A percentile compares a stretch with the other conserved stretches of the same genome.
phyloP scores from a whole-genome alignment of 2,329 filamentous ascomycete genomes.

The Incumbomyces delicatus region DNA sequence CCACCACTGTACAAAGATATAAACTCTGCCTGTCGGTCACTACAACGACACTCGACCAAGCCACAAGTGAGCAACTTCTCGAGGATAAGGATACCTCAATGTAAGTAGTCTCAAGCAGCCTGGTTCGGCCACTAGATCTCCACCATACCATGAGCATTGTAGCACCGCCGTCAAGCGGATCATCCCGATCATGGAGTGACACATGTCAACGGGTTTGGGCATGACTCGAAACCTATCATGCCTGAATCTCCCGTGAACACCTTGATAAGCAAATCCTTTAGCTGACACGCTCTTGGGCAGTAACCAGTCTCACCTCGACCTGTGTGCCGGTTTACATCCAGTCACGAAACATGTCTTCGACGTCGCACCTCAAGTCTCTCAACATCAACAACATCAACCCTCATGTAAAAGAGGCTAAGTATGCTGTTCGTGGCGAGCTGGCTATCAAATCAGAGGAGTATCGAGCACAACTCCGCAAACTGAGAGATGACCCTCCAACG shows the following conservation, averaged over 20 bases:
- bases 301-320: constrained; percentile 16
- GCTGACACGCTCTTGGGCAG: constrained; percentile 4
- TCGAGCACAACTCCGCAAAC: constrained; percentile 56
- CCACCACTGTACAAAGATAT: constrained; percentile 16
- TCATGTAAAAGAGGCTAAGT: constrained; percentile 76
- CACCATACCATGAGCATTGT: constrained; percentile 9
- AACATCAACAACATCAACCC: constrained; percentile 86
- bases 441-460: constrained; percentile 90
- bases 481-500: constrained; percentile 23
- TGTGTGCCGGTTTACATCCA: constrained; percentile 18
- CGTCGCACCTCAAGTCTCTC: constrained; percentile 43
- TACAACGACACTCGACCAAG: background rate
- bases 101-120: constrained; percentile 2
- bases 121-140: constrained; percentile 4
- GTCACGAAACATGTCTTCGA: constrained; percentile 38
- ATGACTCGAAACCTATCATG: constrained; percentile 4
- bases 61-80: constrained; percentile 6
- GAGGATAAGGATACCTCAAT: constrained; percentile 13
- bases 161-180: constrained; percentile 11
- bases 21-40: constrained; percentile 10
- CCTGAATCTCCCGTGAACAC: constrained; percentile 5
- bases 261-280: constrained; percentile 1
- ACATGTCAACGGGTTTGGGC: background rate
- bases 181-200: background rate
- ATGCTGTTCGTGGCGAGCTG: constrained; percentile 92